Conservation (phyloP, 2,329 filamentous ascomycete species). For the Ambrosiella xylebori region DNA sequence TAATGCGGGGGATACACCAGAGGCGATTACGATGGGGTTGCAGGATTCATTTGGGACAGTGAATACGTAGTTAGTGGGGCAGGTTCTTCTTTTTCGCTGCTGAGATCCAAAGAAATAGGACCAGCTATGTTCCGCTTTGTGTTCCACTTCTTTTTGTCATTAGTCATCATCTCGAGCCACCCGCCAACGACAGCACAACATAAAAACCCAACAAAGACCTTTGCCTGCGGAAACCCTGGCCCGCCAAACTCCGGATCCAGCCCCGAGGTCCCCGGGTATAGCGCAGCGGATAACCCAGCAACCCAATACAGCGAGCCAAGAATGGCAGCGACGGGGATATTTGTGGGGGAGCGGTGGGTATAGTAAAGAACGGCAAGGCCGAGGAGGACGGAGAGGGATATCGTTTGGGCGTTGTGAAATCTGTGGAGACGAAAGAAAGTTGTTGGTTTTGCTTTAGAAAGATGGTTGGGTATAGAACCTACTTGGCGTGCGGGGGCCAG, state of each 20-base stretch:
- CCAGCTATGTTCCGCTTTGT: too few relatives aligned
- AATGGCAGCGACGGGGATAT: constrained; percentile 20
- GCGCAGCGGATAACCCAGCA: constrained; percentile 21
- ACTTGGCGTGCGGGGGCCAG: constrained; percentile 31
- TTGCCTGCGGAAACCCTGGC: constrained; percentile 25
- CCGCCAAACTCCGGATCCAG: constrained; percentile 28
- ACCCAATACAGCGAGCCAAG: constrained; percentile 27
- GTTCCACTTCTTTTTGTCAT: too few relatives aligned
- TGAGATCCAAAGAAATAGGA: not conserved
- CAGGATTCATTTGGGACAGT: constrained; percentile 23
- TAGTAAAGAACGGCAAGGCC: constrained; percentile 24
- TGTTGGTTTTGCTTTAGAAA: too few relatives aligned
- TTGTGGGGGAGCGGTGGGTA: constrained; percentile 19
- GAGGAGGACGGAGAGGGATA: constrained; percentile 24
- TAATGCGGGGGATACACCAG: constrained; percentile 23
- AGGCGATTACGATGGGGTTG: constrained; percentile 21
- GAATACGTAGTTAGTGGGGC: constrained; percentile 23
- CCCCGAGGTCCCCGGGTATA: constrained; percentile 24
- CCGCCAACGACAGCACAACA: constrained; percentile 13
- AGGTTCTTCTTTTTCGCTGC: constrained; percentile 21
- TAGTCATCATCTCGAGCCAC: not conserved
- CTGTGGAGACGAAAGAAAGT: constrained; percentile 13
- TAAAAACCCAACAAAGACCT: constrained; percentile 19
- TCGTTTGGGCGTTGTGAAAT: constrained; percentile 28
- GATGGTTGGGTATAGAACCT: constrained; percentile 12